These are phyloP conservation scores for Podospora anserina DNA, from an alignment of 495 filamentous ascomycete species.

Conservation along the genomic window DNA sequence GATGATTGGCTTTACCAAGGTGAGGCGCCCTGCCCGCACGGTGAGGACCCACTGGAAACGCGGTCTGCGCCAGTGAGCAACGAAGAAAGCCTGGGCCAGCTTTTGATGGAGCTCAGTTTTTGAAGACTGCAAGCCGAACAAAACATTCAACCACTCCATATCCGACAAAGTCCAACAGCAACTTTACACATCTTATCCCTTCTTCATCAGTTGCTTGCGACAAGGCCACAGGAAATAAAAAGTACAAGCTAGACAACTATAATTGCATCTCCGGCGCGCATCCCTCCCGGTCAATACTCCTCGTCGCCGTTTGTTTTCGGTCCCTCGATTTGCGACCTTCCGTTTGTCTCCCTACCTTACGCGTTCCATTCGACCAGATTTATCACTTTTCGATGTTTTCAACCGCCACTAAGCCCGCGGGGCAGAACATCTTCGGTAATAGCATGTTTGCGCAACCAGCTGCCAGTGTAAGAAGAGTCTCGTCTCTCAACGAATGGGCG, in stretches of 20 bases:
- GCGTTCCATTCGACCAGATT: not conserved
- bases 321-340: not conserved
- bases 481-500: not conserved
- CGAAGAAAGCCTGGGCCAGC: not conserved
- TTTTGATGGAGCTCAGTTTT: conserved; percentile 10
- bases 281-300: not conserved
- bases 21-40: conserved; percentile 5
- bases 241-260: not conserved
- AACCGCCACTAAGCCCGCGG: conserved; percentile 22
- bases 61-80: not conserved
- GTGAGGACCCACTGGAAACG: not conserved
- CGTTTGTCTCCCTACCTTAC: not conserved
- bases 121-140: not conserved
- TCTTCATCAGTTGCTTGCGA: not conserved
- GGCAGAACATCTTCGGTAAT: conserved; percentile 24
- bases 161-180: conserved; percentile 3
- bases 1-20: conserved; percentile 26
- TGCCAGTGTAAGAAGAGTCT: conserved; percentile 19
- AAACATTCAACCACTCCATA: not conserved
- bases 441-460: conserved; percentile 30
- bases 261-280: not conserved
- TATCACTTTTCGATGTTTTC: conserved; percentile 21
- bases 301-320: not conserved
- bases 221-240: not conserved
- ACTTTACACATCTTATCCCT: not conserved